A percentile compares a stretch with the other conserved stretches of the same genome.
phyloP scores from a whole-genome alignment of 1,284 basidiomycete species.

The Vanrija humicola region DNA sequence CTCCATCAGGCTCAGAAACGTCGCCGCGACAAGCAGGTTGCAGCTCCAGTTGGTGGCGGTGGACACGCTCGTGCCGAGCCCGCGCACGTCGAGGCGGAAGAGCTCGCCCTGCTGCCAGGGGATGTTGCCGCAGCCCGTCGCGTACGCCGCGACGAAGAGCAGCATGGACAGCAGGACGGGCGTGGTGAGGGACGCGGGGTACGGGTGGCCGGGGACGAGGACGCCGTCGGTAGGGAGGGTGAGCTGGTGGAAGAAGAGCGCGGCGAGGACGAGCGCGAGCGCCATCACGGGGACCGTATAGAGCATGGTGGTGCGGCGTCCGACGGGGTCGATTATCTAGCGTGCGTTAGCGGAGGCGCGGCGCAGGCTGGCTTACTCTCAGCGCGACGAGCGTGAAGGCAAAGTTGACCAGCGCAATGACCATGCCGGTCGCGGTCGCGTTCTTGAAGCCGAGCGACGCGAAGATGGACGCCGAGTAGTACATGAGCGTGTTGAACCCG shows the following conservation, averaged over 20 bases:
- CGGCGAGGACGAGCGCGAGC: conserved; percentile 64
- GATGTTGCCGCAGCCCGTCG: conserved; percentile 70
- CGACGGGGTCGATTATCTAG: conserved; percentile 68
- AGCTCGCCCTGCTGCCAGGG: conserved; percentile 86
- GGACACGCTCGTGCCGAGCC: conserved; percentile 72
- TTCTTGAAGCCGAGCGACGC: conserved; percentile 74
- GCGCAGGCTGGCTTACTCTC: too few species aligned
- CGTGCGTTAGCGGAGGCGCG: too few species aligned
- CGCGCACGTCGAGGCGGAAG: conserved; percentile 73
- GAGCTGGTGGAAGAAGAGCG: conserved; percentile 69
- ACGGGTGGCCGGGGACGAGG: conserved; percentile 61
- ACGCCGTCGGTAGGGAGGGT: conserved; percentile 64
- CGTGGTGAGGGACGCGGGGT: conserved; percentile 62
- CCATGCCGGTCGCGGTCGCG: conserved; percentile 71
- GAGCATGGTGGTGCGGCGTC: conserved; percentile 70
- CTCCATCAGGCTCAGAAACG: conserved; percentile 69
- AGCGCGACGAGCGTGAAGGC: conserved; percentile 75
- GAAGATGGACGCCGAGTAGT: conserved; percentile 67
- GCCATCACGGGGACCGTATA: conserved; percentile 74
- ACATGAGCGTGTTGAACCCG: conserved; percentile 71
- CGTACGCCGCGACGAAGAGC: conserved; percentile 75
- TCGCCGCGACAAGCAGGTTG: conserved; percentile 73
- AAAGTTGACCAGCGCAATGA: conserved; percentile 75
- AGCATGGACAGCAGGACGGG: conserved; percentile 75
- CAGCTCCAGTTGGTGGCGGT: conserved; percentile 74